Conservation (phyloP, 108 stramenopile genomes). For the Fistulifera solaris region DNA sequence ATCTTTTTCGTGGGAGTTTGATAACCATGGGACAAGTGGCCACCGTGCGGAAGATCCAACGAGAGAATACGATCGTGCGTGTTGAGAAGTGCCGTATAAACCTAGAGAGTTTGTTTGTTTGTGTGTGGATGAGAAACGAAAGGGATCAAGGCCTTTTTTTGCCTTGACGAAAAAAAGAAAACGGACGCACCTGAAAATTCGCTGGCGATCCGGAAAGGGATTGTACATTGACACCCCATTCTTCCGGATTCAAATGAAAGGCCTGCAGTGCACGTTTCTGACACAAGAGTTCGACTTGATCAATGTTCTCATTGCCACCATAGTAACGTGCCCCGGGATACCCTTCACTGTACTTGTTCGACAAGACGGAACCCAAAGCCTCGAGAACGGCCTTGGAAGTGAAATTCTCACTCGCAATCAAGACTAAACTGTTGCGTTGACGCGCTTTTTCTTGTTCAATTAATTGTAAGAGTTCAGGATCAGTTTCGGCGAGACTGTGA, state of each 20-base stretch:
- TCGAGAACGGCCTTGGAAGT: slow-evolving; percentile 93
- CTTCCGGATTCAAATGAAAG: slow-evolving; percentile 86
- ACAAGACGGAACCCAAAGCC: slow-evolving; percentile 94
- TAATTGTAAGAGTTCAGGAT: slow-evolving; percentile 85
- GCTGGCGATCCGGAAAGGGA: slow-evolving; percentile 96
- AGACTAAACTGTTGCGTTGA: slow-evolving; percentile 82
- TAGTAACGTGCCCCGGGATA: slow-evolving; percentile 95
- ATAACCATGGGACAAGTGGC: slow-evolving; percentile 96
- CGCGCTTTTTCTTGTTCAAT: slow-evolving; percentile 94
- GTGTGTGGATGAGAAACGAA: too few relatives aligned
- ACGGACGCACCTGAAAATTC: slow-evolving; percentile 87
- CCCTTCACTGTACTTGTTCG: slow-evolving; percentile 95
- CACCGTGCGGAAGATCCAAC: slow-evolving; percentile 97
- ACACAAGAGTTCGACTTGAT: slow-evolving; percentile 95
- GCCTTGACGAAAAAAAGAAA: too few relatives aligned
- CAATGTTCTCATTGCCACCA: slow-evolving; percentile 96
- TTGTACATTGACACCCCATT: slow-evolving; percentile 94
- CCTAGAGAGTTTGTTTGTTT: slow-evolving; percentile 26
- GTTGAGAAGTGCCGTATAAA: slow-evolving; percentile 97
- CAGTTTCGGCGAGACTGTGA: slow-evolving; percentile 69
- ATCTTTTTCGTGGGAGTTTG: slow-evolving; percentile 97
- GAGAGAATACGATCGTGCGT: slow-evolving; percentile 99
- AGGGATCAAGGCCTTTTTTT: too few relatives aligned
- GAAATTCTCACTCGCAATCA: slow-evolving; percentile 96
- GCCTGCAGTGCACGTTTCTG: slow-evolving; percentile 94